Percentiles rank a stretch among this genome's conserved stretches.
phyloP scores from a whole-genome alignment of 345 rosid genomes.

The Eutrema japonicum region DNA sequence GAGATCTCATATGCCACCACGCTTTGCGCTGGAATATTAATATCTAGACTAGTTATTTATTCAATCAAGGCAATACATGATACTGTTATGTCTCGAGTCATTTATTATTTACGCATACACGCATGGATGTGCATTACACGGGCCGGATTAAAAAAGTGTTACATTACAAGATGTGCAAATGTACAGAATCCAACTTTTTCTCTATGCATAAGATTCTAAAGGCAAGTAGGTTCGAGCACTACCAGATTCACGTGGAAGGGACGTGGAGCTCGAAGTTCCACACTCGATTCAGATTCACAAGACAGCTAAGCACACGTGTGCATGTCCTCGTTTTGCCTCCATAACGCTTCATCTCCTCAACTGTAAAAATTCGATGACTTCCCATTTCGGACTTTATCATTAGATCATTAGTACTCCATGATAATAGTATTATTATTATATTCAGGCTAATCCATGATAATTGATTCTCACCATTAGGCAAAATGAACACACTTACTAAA shows the following conservation, averaged over 20 bases:
- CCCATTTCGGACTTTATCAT: background rate
- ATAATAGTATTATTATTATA: too few relatives aligned
- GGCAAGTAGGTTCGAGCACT: conserved; percentile 36
- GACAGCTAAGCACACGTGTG: conserved; percentile 81
- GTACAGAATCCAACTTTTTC: background rate
- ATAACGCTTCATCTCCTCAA: conserved; percentile 43
- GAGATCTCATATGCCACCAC: conserved; percentile 16
- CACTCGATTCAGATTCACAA: conserved; percentile 32
- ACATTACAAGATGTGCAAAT: background rate
- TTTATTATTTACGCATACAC: background rate
- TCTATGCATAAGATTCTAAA: background rate
- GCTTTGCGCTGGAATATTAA: background rate
- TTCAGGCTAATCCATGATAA: background rate
- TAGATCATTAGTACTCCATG: background rate
- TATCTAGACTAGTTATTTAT: background rate
- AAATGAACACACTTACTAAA: background rate
- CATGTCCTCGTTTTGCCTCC: conserved; percentile 44
- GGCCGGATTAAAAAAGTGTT: background rate
- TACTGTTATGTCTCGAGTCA: background rate
- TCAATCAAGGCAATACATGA: conserved; percentile 5
- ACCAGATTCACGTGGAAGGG: conserved; percentile 54
- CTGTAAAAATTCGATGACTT: conserved; percentile 27
- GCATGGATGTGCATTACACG: background rate
- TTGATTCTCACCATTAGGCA: background rate
- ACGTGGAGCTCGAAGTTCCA: conserved; percentile 55